These are phyloP conservation scores for Panellus pusillus DNA, from an alignment of 768 basidiomycete genomes.

Conservation along the genomic window DNA sequence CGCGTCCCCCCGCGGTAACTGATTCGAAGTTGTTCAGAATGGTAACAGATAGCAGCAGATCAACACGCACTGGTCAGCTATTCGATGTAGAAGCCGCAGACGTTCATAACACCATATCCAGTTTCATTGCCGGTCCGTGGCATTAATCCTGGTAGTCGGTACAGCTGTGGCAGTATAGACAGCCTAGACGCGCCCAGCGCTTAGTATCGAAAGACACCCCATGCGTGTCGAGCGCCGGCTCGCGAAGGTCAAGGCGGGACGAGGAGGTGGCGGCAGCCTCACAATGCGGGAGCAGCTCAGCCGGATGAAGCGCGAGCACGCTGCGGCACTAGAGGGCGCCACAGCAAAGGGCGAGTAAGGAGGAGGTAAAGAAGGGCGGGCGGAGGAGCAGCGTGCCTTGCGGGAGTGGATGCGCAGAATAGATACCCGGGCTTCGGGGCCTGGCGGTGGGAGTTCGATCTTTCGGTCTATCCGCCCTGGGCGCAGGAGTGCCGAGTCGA, in stretches of 20 bases:
- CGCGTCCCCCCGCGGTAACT: conserved; percentile 72
- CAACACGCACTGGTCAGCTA: conserved; percentile 55
- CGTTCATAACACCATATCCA: conserved; percentile 65
- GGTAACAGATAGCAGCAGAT: conserved; percentile 4
- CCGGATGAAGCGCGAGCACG: conserved; percentile 55
- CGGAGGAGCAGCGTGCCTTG: no score
- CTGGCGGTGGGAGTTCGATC: conserved; percentile 98
- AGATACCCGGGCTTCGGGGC: conserved; percentile 94
- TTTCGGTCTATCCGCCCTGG: conserved; percentile 95
- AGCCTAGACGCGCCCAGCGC: conserved; percentile 44
- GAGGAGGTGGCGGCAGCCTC: conserved; percentile 51
- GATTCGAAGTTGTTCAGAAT: conserved; percentile 4
- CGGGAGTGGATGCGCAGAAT: conserved; percentile 55
- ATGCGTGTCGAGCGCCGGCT: no score
- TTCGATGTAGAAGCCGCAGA: conserved; percentile 77
- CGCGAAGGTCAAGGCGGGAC: no score
- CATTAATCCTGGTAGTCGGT: conserved; percentile 75
- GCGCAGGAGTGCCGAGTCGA: conserved; percentile 89
- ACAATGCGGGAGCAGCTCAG: conserved; percentile 54
- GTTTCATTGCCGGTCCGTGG: conserved; percentile 53
- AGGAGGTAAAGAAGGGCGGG: no score
- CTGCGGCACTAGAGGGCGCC: conserved; percentile 47
- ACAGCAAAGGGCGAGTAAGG: no score
- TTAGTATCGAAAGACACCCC: conserved; percentile 1
- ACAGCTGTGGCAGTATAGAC: conserved; percentile 70